Evolutionary conservation across 1,139 yeast species (phyloP), one percentile per base, ranked within the genome.

Genomic region (Nakaseomyces nivariensis): DNA sequence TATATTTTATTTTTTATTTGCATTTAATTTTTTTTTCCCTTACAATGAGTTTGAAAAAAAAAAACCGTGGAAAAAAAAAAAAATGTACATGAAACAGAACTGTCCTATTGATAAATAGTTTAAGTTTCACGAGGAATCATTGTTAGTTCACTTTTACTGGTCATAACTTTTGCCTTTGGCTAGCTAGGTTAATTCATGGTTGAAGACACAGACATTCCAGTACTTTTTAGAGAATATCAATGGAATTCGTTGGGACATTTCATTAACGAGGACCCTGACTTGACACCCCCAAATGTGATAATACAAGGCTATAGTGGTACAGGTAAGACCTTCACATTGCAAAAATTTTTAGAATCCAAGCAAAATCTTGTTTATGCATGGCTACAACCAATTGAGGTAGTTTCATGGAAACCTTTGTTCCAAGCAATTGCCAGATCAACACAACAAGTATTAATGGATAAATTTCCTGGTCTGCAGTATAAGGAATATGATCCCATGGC

Each of bases 391-490:
- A 57, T 56, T 22, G 66, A 63, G 44, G 51, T 62, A 32, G 65
- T 64, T 5, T 55, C 66, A 4, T 58, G 67, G 64, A 64, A 63
- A 48, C 62, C 67, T 4, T 51, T 64, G 7, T 49, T 62, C 47
- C 67, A 62, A 51, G 62, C 64, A 1, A 56, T 63, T 10, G 58
- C 62, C 3, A 58, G 64, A 46, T 49, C 52, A 5, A 49, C 60
- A 6, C 62, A 62, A 45, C 45, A 48, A 32, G 54, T 53, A 24
- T 45, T 64, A 38, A 51, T 47, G 37, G 42, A 45, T 1, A 25
- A 46, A 27, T 58, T 51, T 43, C 61, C 63, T 1, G 49, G 53
- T 3, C 27, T 52, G 8, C 27, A 32, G 22, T 32, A 43, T 22
- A 51, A 52, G n/a, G 56, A 53, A n/a, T 51, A 54, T 37, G 67